These are phyloP conservation scores for Debaryomyces singareniensis DNA, from an alignment of 1,139 yeast genomes.

Conservation along the genomic window DNA sequence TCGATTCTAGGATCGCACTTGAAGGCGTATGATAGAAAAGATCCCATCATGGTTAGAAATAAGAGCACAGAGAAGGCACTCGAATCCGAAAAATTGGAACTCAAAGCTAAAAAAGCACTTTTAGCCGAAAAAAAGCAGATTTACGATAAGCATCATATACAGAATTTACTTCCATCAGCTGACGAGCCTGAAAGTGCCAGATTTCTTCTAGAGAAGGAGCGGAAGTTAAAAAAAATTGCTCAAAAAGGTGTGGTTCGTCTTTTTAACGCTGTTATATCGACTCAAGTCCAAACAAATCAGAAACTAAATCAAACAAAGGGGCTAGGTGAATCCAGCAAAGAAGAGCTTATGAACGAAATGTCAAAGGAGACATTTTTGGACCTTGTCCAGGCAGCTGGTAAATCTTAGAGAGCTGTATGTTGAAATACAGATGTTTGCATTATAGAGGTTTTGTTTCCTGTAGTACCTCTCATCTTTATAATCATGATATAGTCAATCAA, in stretches of 20 bases:
- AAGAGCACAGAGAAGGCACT: slow-evolving; percentile 64
- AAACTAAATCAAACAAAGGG: slow-evolving; percentile 31
- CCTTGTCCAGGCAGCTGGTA: slow-evolving; percentile 78
- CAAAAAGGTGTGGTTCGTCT: slow-evolving; percentile 91
- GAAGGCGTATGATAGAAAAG: slow-evolving; percentile 81
- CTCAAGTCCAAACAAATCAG: slow-evolving; percentile 59
- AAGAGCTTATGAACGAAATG: slow-evolving; percentile 68
- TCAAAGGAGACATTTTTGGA: slow-evolving; percentile 88
- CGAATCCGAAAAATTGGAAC: slow-evolving; percentile 77
- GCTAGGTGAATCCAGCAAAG: slow-evolving; percentile 37
- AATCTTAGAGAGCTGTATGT: no score
- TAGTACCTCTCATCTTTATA: no score
- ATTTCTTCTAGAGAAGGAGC: slow-evolving; percentile 61
- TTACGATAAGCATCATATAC: slow-evolving; percentile 63
- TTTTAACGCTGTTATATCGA: slow-evolving; percentile 82
- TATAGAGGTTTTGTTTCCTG: no score
- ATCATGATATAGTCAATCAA: no score
- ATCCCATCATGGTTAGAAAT: slow-evolving; percentile 82
- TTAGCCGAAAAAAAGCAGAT: slow-evolving; percentile 64
- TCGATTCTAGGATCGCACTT: slow-evolving; percentile 82
- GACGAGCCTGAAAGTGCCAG: slow-evolving; percentile 47
- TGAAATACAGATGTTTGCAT: no score
- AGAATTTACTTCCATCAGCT: slow-evolving; percentile 59
- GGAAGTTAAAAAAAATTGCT: slow-evolving; percentile 71
- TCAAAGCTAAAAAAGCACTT: slow-evolving; percentile 70